Evolutionary conservation across 176 grass and related monocot genomes (phyloP).

Genomic region (Aegilops umbellulata): DNA sequence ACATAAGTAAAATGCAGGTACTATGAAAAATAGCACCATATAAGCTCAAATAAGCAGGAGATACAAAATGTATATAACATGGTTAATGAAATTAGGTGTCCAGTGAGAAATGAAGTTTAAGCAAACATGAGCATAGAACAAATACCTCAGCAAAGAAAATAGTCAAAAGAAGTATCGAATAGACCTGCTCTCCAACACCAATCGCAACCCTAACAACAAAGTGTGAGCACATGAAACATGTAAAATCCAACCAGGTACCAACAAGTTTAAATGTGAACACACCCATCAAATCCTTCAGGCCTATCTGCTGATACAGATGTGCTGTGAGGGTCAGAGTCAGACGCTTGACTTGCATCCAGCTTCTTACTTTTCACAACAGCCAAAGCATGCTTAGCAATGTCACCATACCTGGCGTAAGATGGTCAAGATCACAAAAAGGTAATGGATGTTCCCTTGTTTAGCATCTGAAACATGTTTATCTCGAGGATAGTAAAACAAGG

Average conservation of each 20-base stretch:
- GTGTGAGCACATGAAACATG: constrained; percentile 21
- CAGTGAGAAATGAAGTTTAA: background rate
- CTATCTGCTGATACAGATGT: constrained; percentile 35
- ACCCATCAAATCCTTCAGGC: constrained; percentile 78
- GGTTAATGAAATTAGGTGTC: constrained; percentile 6
- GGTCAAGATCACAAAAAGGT: constrained; percentile 28
- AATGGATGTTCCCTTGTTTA: constrained; percentile 25
- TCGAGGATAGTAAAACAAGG: constrained; percentile 23
- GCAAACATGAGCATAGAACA: constrained; percentile 25
- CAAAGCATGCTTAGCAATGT: constrained; percentile 95
- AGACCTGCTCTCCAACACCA: constrained; percentile 88
- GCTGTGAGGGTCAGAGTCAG: constrained; percentile 36
- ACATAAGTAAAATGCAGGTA: constrained; percentile 14
- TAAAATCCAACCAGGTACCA: constrained; percentile 15
- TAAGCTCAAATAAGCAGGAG: background rate
- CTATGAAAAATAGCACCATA: constrained; percentile 1
- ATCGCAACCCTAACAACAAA: constrained; percentile 61
- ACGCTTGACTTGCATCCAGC: constrained; percentile 29
- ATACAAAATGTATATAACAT: background rate
- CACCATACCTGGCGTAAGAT: constrained; percentile 78
- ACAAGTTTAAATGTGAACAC: constrained; percentile 16
- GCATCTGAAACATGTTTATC: constrained; percentile 16
- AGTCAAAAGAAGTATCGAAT: constrained; percentile 78
- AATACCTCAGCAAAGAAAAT: constrained; percentile 98
- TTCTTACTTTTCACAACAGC: constrained; percentile 70